Evolutionary conservation across 31 red algal species (phyloP).

Genomic region (Odonthalia washingtoniensis): DNA sequence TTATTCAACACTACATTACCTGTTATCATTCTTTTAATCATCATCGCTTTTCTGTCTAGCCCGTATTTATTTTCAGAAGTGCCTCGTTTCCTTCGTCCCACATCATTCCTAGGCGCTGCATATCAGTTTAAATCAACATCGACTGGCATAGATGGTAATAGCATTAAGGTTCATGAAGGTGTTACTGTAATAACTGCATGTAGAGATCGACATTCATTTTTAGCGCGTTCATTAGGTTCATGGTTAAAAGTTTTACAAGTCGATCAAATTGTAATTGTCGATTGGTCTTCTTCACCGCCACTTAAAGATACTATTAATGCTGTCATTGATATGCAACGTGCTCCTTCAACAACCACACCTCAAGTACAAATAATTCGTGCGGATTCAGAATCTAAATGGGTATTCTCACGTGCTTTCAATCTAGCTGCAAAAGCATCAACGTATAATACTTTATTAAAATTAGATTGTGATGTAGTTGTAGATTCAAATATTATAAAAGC

Average conservation of each 20-base stretch:
- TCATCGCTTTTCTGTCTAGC: no score
- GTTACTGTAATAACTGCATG: constrained; percentile 75
- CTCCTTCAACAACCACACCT: background rate
- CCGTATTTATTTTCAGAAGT: no score
- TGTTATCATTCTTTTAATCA: no score
- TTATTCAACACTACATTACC: no score
- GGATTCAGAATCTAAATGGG: constrained; percentile 46
- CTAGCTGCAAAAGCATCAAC: constrained; percentile 45
- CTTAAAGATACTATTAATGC: constrained; percentile 41
- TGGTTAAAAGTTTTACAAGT: constrained; percentile 56
- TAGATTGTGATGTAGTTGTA: constrained; percentile 64
- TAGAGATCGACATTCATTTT: constrained; percentile 52
- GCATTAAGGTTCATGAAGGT: background rate
- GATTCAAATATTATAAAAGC: constrained; percentile 21
- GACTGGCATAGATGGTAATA: no score
- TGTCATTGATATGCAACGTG: background rate
- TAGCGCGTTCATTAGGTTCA: constrained; percentile 45
- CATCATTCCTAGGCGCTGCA: no score
- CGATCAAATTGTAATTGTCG: constrained; percentile 70
- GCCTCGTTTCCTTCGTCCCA: no score
- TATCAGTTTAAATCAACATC: no score
- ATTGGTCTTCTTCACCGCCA: constrained; percentile 76
- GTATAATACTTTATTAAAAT: constrained; percentile 25
- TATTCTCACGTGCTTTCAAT: constrained; percentile 71
- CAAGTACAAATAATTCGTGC: constrained; percentile 41